A percentile compares a stretch with the other conserved stretches of the same genome.
Conservation (phyloP, 1,139 yeast genomes). For the Kurtzmaniella quercitrusa region DNA sequence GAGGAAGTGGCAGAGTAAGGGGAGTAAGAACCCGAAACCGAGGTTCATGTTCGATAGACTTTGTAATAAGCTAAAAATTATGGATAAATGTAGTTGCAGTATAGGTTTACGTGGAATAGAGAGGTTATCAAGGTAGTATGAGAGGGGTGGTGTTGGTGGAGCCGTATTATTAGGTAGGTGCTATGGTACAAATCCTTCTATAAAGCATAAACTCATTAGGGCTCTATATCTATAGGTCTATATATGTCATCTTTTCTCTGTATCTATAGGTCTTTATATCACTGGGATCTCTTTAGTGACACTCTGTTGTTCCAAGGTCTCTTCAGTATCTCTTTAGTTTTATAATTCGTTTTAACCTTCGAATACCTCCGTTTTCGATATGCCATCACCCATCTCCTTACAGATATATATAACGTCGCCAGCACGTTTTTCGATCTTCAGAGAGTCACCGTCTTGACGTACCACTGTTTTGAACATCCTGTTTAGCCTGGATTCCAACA, state of each 20-base stretch:
- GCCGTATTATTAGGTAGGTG: too few relatives aligned
- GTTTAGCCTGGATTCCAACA: slow-evolving; percentile 53
- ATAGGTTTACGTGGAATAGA: too few relatives aligned
- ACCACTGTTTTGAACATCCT: slow-evolving; percentile 56
- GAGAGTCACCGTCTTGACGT: slow-evolving; percentile 16
- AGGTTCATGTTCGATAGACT: neutral
- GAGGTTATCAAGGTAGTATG: too few relatives aligned
- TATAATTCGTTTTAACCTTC: too few relatives aligned
- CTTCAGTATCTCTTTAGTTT: too few relatives aligned
- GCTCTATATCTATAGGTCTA: slow-evolving; percentile 4
- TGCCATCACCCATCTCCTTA: slow-evolving; percentile 36
- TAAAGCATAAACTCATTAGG: too few relatives aligned
- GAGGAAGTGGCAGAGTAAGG: slow-evolving; percentile 11
- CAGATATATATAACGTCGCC: slow-evolving; percentile 75
- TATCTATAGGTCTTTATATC: too few relatives aligned
- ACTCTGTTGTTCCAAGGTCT: too few relatives aligned
- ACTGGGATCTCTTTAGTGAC: too few relatives aligned
- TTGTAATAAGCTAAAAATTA: neutral
- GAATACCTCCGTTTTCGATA: slow-evolving; percentile 49
- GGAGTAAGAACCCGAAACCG: slow-evolving; percentile 8
- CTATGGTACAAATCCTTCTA: too few relatives aligned
- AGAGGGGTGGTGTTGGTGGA: too few relatives aligned
- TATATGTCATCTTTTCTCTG: neutral
- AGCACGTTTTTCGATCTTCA: slow-evolving; percentile 14
- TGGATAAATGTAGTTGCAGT: too few relatives aligned